A percentile compares a stretch with the other conserved stretches of the same genome.
Evolutionary conservation across 306 rosid species (phyloP).

Genomic region (Glycine tomentella): DNA sequence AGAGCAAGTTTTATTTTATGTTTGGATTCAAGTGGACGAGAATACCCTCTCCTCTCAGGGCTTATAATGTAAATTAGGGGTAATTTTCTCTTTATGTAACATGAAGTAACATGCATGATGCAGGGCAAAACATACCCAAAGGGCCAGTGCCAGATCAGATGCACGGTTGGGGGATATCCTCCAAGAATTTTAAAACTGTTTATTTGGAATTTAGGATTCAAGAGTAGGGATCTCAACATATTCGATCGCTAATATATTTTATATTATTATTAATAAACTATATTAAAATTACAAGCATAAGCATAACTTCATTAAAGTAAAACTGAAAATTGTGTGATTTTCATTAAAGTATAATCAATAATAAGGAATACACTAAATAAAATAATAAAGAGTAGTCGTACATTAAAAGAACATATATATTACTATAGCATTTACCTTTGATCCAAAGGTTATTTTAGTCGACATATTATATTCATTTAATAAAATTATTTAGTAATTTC

Average conservation of each 20-base stretch:
- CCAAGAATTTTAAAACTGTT: not conserved
- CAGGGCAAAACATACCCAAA: constrained; percentile 28
- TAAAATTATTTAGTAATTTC: not conserved
- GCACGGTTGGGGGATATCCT: constrained; percentile 22
- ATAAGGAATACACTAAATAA: no score
- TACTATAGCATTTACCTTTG: not conserved
- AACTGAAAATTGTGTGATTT: no score
- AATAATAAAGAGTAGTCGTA: not conserved
- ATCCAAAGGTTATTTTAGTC: constrained; percentile 6
- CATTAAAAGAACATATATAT: no score
- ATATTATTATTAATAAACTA: no score
- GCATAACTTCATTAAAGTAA: not conserved
- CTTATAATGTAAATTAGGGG: not conserved
- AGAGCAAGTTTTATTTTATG: constrained; percentile 17
- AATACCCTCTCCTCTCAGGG: constrained; percentile 10
- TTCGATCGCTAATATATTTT: no score
- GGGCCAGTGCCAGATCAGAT: constrained; percentile 40
- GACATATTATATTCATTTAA: not conserved
- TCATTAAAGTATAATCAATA: no score
- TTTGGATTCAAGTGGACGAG: constrained; percentile 20
- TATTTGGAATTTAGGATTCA: constrained; percentile 15
- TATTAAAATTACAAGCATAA: not conserved
- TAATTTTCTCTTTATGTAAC: not conserved
- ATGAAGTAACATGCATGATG: constrained; percentile 41
- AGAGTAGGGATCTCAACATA: not conserved